Conservation (phyloP, 2,329 filamentous ascomycete species). For the Pyricularia grisea region DNA sequence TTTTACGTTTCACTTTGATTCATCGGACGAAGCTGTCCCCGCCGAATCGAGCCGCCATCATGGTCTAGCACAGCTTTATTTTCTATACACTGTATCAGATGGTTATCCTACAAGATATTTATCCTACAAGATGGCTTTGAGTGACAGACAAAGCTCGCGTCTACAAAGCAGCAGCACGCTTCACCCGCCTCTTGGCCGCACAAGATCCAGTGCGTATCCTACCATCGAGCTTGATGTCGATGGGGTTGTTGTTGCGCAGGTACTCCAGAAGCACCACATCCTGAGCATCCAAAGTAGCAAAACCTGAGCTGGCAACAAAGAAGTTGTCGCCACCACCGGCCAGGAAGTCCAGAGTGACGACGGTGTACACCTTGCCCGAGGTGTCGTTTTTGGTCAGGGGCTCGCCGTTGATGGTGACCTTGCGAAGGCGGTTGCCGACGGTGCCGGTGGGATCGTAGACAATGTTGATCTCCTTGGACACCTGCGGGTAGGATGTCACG, state of each 20-base stretch:
- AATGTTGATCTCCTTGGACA: constrained; percentile 46
- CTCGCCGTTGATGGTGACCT: constrained; percentile 38
- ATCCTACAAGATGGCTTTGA: background rate
- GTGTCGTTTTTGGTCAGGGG: constrained; percentile 29
- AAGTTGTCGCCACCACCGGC: constrained; percentile 55
- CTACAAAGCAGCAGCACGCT: background rate
- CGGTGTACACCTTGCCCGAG: constrained; percentile 33
- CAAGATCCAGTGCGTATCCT: constrained; percentile 4
- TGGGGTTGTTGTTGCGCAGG: constrained; percentile 2
- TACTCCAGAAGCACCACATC: constrained; percentile 7
- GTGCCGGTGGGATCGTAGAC: constrained; percentile 44
- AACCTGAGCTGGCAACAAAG: background rate
- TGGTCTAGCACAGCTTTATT: background rate
- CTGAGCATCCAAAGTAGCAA: constrained; percentile 5
- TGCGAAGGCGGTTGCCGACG: constrained; percentile 40
- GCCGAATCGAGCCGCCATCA: too few species aligned
- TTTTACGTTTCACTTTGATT: background rate
- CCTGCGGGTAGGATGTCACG: constrained; percentile 51
- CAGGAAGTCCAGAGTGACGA: constrained; percentile 55
- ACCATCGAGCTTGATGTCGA: constrained; percentile 7
- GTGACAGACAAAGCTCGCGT: background rate
- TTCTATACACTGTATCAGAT: background rate
- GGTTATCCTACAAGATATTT: background rate
- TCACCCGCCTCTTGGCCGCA: background rate
- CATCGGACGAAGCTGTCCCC: background rate